These are phyloP conservation scores for Irpex sp. DNA, from an alignment of 1,284 basidiomycete species.

Conservation along the genomic window DNA sequence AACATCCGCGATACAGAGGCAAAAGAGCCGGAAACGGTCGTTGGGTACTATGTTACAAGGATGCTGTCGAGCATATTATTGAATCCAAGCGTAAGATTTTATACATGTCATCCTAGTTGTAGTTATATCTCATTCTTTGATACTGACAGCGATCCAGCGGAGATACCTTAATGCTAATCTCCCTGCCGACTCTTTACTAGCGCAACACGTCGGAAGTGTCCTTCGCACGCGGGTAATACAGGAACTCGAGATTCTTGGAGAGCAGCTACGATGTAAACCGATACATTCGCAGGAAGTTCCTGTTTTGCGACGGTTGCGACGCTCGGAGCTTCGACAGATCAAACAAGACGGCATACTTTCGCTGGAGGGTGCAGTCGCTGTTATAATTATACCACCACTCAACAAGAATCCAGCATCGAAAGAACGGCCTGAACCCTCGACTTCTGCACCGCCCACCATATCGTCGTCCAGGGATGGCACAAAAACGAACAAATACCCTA, in stretches of 20 bases:
- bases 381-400: constrained; percentile 77
- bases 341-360: constrained; percentile 56
- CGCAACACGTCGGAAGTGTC: constrained; percentile 66
- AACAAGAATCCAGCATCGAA: constrained; percentile 63
- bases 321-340: constrained; percentile 63
- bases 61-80: constrained; percentile 44
- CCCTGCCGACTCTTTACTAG: constrained; percentile 42
- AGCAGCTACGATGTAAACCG: constrained; percentile 42
- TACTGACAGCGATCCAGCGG: not conserved
- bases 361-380: constrained; percentile 61
- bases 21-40: constrained; percentile 50
- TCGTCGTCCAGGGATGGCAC: constrained; percentile 15
- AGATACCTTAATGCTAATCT: constrained; percentile 23
- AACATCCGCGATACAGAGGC: constrained; percentile 67
- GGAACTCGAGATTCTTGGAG: constrained; percentile 69
- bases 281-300: constrained; percentile 32
- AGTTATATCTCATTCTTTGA: not conserved
- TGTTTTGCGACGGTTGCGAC: constrained; percentile 69
- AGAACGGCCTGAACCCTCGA: constrained; percentile 47
- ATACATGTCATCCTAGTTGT: constrained; percentile 13
- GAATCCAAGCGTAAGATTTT: constrained; percentile 20
- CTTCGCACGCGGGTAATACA: constrained; percentile 79
- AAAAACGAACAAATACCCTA: constrained; percentile 31
- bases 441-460: constrained; percentile 47
- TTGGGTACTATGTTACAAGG: constrained; percentile 69